A percentile compares a stretch with the other conserved stretches of the same genome.
Conservation (phyloP, 441 rosid species). For the Capsella rubella region DNA sequence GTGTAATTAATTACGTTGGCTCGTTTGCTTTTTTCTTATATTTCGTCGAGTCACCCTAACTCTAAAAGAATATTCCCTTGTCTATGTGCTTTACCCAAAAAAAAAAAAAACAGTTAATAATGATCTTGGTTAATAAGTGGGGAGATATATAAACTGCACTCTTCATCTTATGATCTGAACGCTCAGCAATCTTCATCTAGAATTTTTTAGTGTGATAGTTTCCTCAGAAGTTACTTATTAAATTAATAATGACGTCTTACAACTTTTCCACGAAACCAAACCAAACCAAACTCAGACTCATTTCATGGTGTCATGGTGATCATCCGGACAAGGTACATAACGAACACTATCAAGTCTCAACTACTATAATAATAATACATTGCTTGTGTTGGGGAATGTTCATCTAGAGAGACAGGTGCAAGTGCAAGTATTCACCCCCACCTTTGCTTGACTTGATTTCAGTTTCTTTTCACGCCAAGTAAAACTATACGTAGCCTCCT, state of each 20-base stretch:
- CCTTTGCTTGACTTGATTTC: not conserved
- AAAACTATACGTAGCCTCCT: not conserved
- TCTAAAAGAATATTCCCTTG: not conserved
- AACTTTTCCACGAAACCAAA: not conserved
- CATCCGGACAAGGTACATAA: not conserved
- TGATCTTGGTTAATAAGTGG: not conserved
- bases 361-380: not conserved
- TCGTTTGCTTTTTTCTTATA: not conserved
- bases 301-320: not conserved
- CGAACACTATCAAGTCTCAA: not conserved
- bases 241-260: not conserved
- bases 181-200: constrained; percentile 25
- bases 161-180: constrained; percentile 1
- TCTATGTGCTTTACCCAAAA: not conserved
- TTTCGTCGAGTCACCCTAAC: not conserved
- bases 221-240: not conserved
- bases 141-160: not conserved
- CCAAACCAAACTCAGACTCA: not conserved
- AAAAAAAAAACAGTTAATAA: not conserved
- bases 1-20: not conserved
- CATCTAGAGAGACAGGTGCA: not conserved
- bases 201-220: not conserved
- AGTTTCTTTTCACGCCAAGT: constrained; percentile 2
- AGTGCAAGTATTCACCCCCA: no score
- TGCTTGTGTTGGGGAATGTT: not conserved